phyloP scores from a whole-genome alignment of 2,329 filamentous ascomycete genomes.

The Sordariomycetes sp. region DNA sequence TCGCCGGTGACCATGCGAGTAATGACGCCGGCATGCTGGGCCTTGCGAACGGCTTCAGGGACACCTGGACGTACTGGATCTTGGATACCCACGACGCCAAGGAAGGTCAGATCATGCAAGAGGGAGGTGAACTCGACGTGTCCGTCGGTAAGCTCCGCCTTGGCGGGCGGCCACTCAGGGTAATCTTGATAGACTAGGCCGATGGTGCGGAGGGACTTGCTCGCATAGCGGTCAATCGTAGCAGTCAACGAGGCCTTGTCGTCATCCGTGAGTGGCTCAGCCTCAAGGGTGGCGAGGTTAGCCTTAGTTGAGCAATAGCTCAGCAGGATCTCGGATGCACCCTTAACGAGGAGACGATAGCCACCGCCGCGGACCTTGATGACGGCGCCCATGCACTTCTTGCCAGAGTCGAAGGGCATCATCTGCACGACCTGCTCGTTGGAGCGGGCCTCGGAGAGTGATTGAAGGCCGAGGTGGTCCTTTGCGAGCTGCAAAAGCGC shows the following conservation, averaged over 20 bases:
- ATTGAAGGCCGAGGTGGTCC: conserved; percentile 36
- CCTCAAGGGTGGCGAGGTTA: conserved; percentile 17
- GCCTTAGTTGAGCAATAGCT: conserved; percentile 40
- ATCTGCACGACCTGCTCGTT: conserved; percentile 36
- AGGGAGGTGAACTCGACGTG: conserved; percentile 49
- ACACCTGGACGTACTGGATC: conserved; percentile 60
- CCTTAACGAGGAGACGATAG: conserved; percentile 44
- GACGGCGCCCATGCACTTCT: conserved; percentile 49
- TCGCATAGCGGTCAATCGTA: conserved; percentile 43
- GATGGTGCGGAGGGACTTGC: conserved; percentile 65
- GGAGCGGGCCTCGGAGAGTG: conserved; percentile 34
- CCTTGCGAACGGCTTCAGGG: conserved; percentile 52
- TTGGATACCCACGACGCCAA: conserved; percentile 63
- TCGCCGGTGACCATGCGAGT: conserved; percentile 68
- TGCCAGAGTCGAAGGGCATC: conserved; percentile 43
- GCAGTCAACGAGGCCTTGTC: conserved; percentile 38
- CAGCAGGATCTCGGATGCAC: conserved; percentile 47
- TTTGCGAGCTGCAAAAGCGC: conserved; percentile 40
- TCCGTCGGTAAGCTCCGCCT: conserved; percentile 50
- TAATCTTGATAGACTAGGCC: conserved; percentile 69
- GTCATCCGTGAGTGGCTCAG: conserved; percentile 25
- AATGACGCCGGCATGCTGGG: conserved; percentile 55
- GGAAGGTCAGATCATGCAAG: conserved; percentile 56
- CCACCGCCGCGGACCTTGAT: conserved; percentile 30
- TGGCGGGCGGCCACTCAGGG: conserved; percentile 56